Evolutionary conservation across 768 basidiomycete genomes (phyloP).

Genomic region (Mycena maculata): DNA sequence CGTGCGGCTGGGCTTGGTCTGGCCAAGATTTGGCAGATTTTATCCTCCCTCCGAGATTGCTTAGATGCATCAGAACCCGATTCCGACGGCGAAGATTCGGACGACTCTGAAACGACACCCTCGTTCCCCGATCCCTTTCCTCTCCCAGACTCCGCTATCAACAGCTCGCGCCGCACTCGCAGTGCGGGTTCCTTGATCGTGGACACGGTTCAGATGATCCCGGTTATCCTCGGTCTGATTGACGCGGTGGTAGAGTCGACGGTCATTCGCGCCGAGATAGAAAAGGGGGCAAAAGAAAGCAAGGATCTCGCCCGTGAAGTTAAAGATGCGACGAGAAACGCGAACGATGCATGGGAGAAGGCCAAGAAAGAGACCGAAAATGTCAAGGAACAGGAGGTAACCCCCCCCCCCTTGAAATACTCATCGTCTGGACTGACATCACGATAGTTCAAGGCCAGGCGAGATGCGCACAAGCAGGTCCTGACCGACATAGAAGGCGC

Average conservation of each 20-base stretch:
- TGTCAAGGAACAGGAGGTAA: slow-evolving; percentile 45
- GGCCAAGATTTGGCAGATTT: slow-evolving; percentile 70
- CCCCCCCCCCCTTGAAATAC: slow-evolving; percentile 9
- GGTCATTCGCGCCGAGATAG: slow-evolving; percentile 68
- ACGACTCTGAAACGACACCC: slow-evolving; percentile 29
- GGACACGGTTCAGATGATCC: slow-evolving; percentile 73
- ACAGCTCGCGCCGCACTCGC: slow-evolving; percentile 62
- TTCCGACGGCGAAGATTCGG: slow-evolving; percentile 30
- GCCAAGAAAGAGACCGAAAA: slow-evolving; percentile 50
- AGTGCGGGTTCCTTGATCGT: slow-evolving; percentile 47
- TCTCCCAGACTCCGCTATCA: slow-evolving; percentile 56
- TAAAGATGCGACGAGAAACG: slow-evolving; percentile 64
- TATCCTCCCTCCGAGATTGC: slow-evolving; percentile 59
- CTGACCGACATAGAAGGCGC: slow-evolving; percentile 66
- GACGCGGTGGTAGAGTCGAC: slow-evolving; percentile 60
- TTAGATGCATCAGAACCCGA: slow-evolving; percentile 35
- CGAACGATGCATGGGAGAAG: slow-evolving; percentile 69
- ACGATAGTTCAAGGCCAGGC: slow-evolving; percentile 56
- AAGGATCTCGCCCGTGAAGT: slow-evolving; percentile 66
- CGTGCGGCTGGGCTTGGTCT: slow-evolving; percentile 65
- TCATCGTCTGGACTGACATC: neutral
- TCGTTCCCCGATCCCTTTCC: slow-evolving; percentile 71
- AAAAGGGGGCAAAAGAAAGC: slow-evolving; percentile 63
- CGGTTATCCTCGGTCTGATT: slow-evolving; percentile 71
- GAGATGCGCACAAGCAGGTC: slow-evolving; percentile 61